Percentiles rank a stretch among this genome's conserved stretches.
Conservation (phyloP, 1,139 yeast genomes). For the Hyphopichia fennica region DNA sequence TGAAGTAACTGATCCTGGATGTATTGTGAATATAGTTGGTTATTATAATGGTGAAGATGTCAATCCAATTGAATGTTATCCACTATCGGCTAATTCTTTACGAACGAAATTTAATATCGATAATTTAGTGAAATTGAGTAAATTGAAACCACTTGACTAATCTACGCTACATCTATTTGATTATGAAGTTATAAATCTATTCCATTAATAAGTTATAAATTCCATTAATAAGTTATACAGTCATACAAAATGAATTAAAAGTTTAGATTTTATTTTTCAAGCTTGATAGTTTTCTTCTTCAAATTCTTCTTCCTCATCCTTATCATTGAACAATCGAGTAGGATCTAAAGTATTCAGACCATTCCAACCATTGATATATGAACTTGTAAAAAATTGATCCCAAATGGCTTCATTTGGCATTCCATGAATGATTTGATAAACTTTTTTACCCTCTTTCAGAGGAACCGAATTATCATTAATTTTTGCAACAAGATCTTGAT, state of each 20-base stretch:
- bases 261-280: neutral
- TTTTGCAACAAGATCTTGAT: neutral
- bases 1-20: conserved; percentile 5
- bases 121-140: neutral
- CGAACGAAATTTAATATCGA: neutral
- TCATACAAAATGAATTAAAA: no score
- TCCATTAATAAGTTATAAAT: no score
- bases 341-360: conserved; percentile 1
- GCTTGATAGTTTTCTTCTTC: neutral
- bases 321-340: neutral
- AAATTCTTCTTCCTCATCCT: neutral
- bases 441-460: conserved; percentile 50
- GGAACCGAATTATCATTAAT: neutral
- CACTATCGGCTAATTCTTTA: neutral
- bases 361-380: neutral
- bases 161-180: neutral
- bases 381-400: conserved; percentile 68
- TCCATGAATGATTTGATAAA: conserved; percentile 63
- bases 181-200: no score
- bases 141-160: neutral
- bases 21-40: conserved; percentile 6
- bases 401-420: conserved; percentile 71
- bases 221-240: no score
- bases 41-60: conserved; percentile 9
- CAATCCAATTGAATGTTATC: conserved; percentile 14